Evolutionary conservation across 2,329 filamentous ascomycete species (phyloP), one percentile per base, ranked within the genome.

Genomic region (Zymoseptoria brevis): DNA sequence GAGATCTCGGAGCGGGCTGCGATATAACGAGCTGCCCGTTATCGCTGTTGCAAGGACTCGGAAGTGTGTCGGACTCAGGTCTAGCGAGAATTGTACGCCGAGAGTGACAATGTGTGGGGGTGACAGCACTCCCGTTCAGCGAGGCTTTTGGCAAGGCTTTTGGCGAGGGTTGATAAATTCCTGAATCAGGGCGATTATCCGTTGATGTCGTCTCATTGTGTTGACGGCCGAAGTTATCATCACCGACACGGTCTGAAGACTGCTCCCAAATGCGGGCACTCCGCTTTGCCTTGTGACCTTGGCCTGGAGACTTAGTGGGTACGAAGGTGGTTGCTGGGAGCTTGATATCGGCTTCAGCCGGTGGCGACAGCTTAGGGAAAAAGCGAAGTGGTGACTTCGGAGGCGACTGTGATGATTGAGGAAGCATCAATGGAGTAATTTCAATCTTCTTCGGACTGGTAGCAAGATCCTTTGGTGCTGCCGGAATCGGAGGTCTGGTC

Each of bases 11-110:
- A 30, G 4, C 59, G 53, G 22, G 61, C 63, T 35, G 54, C 60
- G 19, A 58, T 61, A 35, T 56, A 57, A 2, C 59, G 54, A 7
- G 58, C 55, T 3, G 54, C 22, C 21, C 48, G 22, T 58, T 55
- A 21, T 60, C 54, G 3, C 56, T 35, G 19, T 53, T 55, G 50
- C 66, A 62, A 4, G 67, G 60, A 30, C 50, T 59, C 2, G 68
- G 68, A 26, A 70, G 55, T 6, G 69, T 70, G 3, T 62, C 60
- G 4, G 69, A 70, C 45, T 70, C 69, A 16, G 67, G 61, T 41
- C 66, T 56, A 1, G 58, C 51, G 13, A 29, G 29, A 8, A 45
- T n/a, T 48, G 19, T 22, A n/a, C 35, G 35, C 13, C 35, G 35
- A 45, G 35, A 45, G 35, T 7, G 48, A 50, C 49, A 35, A 45